Percentiles rank a stretch among this genome's conserved stretches.
These are phyloP conservation scores for Nakazawaea anatomiae DNA, from an alignment of 805 yeast genomes.

Conservation along the genomic window DNA sequence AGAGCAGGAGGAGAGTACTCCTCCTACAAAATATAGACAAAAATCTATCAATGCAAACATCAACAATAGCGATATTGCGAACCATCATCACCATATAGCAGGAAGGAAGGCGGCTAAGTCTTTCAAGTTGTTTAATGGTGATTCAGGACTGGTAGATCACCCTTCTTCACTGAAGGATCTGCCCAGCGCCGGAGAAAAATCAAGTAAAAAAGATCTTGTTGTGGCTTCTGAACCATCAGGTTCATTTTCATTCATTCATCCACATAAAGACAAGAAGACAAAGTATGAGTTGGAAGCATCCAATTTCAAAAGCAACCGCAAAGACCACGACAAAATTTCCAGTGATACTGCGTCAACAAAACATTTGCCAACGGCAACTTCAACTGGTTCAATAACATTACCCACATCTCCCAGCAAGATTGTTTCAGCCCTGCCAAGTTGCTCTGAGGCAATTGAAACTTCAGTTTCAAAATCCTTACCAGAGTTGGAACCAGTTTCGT, in stretches of 20 bases:
- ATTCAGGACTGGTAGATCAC: background rate
- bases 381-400: background rate
- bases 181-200: background rate
- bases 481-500: conserved; percentile 53
- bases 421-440: background rate
- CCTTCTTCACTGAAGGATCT: background rate
- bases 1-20: background rate
- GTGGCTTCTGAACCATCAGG: background rate
- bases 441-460: background rate
- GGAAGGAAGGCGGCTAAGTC: conserved; percentile 58
- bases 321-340: background rate
- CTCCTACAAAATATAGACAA: background rate
- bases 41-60: background rate
- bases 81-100: conserved; percentile 23
- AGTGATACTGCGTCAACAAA: no score
- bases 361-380: background rate
- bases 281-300: background rate
- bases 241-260: background rate
- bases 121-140: conserved; percentile 41
- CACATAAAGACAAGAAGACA: background rate
- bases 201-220: background rate
- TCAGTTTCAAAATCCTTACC: conserved; percentile 12
- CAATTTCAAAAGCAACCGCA: background rate
- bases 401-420: background rate
- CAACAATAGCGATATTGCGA: background rate